Evolutionary conservation across 495 filamentous ascomycete genomes (phyloP).

Genomic region (Penicillium robsamsonii): DNA sequence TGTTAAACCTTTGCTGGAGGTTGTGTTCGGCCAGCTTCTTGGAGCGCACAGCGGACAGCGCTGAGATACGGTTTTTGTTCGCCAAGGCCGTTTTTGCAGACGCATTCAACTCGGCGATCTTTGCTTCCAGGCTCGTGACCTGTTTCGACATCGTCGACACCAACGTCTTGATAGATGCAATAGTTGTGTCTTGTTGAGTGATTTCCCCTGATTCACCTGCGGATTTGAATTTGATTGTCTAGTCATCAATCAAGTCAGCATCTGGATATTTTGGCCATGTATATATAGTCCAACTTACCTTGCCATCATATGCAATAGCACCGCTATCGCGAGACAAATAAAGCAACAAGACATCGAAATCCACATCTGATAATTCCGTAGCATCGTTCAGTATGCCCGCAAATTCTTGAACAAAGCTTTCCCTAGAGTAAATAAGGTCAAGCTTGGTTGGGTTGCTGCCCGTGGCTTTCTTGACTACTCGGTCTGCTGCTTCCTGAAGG

Average conservation of each 20-base stretch:
- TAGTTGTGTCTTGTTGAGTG: slow-evolving; percentile 71
- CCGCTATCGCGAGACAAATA: slow-evolving; percentile 70
- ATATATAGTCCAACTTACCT: slow-evolving; percentile 40
- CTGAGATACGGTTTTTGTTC: slow-evolving; percentile 68
- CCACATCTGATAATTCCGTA: slow-evolving; percentile 57
- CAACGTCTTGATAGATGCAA: slow-evolving; percentile 72
- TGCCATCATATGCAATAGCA: slow-evolving; percentile 62
- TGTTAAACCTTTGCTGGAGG: slow-evolving; percentile 64
- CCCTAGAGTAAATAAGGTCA: slow-evolving; percentile 65
- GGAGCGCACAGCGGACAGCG: slow-evolving; percentile 71
- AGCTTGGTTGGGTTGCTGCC: slow-evolving; percentile 42
- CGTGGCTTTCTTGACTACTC: slow-evolving; percentile 45
- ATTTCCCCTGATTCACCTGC: slow-evolving; percentile 51
- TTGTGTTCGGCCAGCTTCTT: slow-evolving; percentile 77
- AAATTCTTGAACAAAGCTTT: slow-evolving; percentile 61
- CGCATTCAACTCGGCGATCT: slow-evolving; percentile 48
- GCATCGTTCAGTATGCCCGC: slow-evolving; percentile 49
- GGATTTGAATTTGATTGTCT: slow-evolving; percentile 72
- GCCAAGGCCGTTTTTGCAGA: slow-evolving; percentile 65
- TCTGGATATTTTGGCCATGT: slow-evolving; percentile 2
- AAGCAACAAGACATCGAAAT: slow-evolving; percentile 67
- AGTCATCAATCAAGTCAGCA: slow-evolving; percentile 24
- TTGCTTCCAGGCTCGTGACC: slow-evolving; percentile 56
- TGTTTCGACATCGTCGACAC: slow-evolving; percentile 61
- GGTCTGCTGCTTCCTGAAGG: slow-evolving; percentile 49